phyloP scores from a whole-genome alignment of 2,329 filamentous ascomycete genomes.

The Zelopaecilomyces penicillatus region DNA sequence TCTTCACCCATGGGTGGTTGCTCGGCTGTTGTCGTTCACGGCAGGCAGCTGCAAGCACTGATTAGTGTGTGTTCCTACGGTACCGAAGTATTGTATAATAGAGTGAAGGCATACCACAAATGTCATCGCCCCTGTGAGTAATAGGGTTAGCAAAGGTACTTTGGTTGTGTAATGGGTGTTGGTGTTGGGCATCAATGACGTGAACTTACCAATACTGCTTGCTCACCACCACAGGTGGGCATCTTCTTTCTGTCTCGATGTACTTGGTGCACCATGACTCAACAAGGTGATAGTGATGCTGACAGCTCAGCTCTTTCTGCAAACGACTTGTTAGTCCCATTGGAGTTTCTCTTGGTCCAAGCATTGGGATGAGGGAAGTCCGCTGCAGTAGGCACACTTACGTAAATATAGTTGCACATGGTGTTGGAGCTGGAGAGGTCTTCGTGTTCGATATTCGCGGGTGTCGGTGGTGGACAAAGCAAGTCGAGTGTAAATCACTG shows the following conservation, averaged over 20 bases:
- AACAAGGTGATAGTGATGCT: slow-evolving; percentile 41
- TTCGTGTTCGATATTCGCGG: neutral
- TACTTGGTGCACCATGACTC: slow-evolving; percentile 39
- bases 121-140: slow-evolving; percentile 32
- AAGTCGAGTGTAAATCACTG: neutral
- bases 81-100: neutral
- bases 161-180: slow-evolving; percentile 1
- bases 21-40: slow-evolving; percentile 31
- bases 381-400: slow-evolving; percentile 16
- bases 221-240: slow-evolving; percentile 34
- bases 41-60: slow-evolving; percentile 24
- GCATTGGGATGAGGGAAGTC: neutral
- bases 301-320: slow-evolving; percentile 44
- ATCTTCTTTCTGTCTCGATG: slow-evolving; percentile 35
- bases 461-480: neutral
- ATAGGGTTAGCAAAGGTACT: slow-evolving; percentile 15
- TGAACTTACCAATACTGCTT: slow-evolving; percentile 36
- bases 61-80: slow-evolving; percentile 12
- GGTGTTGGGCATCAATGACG: neutral
- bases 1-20: slow-evolving; percentile 29
- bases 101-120: slow-evolving; percentile 31
- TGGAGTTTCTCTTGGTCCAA: neutral
- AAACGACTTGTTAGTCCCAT: slow-evolving; percentile 6
- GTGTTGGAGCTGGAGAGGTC: slow-evolving; percentile 10
- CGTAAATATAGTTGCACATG: slow-evolving; percentile 47